Percentiles rank a stretch among this genome's conserved stretches.
Evolutionary conservation across 139 green algal species (phyloP).

Genomic region (Coelastrella sp.): DNA sequence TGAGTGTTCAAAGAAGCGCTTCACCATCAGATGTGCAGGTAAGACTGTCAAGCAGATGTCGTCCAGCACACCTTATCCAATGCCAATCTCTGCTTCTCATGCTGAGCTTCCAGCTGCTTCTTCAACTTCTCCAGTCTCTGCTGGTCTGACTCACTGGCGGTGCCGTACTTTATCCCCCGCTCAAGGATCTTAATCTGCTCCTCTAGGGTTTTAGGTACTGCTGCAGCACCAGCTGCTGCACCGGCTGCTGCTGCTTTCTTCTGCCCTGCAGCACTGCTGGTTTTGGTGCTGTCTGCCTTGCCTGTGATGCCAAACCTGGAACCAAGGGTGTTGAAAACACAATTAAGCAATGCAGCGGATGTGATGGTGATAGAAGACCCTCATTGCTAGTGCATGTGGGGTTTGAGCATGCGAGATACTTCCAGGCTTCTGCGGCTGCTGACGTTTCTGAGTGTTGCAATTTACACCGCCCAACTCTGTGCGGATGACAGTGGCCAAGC

Average conservation of each 20-base stretch:
- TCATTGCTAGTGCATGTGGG: background rate
- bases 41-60: background rate
- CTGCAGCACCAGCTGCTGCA: background rate
- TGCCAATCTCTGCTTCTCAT: slow-evolving; percentile 42
- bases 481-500: background rate
- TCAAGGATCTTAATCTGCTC: slow-evolving; percentile 35
- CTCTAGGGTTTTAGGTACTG: background rate
- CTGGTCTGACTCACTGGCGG: background rate
- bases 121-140: slow-evolving; percentile 23
- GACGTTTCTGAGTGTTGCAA: background rate
- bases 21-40: no score
- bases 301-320: background rate
- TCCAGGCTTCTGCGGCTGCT: background rate
- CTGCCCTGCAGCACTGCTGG: background rate
- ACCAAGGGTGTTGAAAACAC: no score
- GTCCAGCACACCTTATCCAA: slow-evolving; percentile 20
- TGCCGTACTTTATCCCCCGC: slow-evolving; percentile 31
- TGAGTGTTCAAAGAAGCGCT: no score
- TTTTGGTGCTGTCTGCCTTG: background rate
- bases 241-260: background rate
- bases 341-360: no score
- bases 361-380: no score
- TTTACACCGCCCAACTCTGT: background rate
- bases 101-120: slow-evolving; percentile 38
- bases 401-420: background rate